Conservation (phyloP, 495 filamentous ascomycete species). For the Aspergillus leporis region DNA sequence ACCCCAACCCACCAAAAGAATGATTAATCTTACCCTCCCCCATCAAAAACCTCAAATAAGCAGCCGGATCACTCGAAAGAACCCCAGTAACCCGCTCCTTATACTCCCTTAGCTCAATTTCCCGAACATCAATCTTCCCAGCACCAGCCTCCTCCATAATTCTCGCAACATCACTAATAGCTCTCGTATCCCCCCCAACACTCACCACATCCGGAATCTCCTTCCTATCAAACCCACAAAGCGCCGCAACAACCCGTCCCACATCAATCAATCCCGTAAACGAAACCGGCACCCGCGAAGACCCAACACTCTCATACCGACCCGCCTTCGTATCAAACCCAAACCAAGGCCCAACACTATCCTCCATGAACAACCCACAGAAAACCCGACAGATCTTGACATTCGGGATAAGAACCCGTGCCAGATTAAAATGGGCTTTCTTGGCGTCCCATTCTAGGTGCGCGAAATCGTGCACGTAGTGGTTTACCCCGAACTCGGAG, state of each 20-base stretch:
- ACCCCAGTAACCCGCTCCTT: constrained; percentile 11
- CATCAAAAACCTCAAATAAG: constrained; percentile 29
- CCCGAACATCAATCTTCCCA: constrained; percentile 21
- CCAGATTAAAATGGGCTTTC: constrained; percentile 23
- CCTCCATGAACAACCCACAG: constrained; percentile 29
- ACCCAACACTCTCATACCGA: constrained; percentile 24
- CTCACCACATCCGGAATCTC: constrained; percentile 23
- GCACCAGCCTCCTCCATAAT: constrained; percentile 25
- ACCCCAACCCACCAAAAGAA: constrained; percentile 17
- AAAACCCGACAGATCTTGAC: constrained; percentile 30
- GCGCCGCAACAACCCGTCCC: constrained; percentile 20
- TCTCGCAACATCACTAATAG: constrained; percentile 19
- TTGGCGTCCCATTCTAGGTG: constrained; percentile 31
- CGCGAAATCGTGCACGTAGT: constrained; percentile 29
- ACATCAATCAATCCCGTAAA: constrained; percentile 27
- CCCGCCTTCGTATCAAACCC: constrained; percentile 28
- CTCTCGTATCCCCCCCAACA: constrained; percentile 25
- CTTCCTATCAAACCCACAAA: constrained; percentile 15
- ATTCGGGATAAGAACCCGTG: constrained; percentile 8
- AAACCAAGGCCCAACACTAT: constrained; percentile 32
- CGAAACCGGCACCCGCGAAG: constrained; percentile 15
- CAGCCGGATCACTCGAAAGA: constrained; percentile 19
- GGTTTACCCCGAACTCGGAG: constrained; percentile 32
- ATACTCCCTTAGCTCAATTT: constrained; percentile 14
- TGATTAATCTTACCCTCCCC: constrained; percentile 26